These are phyloP conservation scores for Ilyonectria robusta DNA, from an alignment of 2,329 filamentous ascomycete species.

Conservation along the genomic window DNA sequence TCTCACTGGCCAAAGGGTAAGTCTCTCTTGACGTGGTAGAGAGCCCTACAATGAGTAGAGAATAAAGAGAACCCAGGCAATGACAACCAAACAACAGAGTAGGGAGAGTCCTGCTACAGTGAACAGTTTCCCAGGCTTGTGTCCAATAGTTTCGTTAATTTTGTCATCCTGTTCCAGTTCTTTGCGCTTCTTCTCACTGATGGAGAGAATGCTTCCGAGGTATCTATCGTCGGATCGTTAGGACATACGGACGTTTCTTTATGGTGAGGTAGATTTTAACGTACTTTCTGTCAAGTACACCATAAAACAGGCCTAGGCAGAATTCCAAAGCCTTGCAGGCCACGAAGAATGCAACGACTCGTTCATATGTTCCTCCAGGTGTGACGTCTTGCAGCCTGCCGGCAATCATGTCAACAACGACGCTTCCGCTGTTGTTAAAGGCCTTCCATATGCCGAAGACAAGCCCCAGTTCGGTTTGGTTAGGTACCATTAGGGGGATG, in stretches of 20 bases:
- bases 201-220: constrained; percentile 10
- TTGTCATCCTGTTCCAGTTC: not conserved
- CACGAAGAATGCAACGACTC: constrained; percentile 45
- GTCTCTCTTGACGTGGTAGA: too few relatives aligned
- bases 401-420: constrained; percentile 48
- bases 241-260: not conserved
- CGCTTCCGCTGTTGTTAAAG: constrained; percentile 47
- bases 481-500: constrained; percentile 43
- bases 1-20: too few relatives aligned
- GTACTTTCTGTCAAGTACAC: constrained; percentile 28
- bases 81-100: constrained; percentile 32
- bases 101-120: constrained; percentile 11
- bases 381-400: constrained; percentile 47
- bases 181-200: constrained; percentile 13
- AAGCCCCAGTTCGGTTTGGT: constrained; percentile 44
- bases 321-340: constrained; percentile 46
- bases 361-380: constrained; percentile 43
- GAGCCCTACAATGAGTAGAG: not conserved
- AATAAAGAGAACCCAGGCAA: constrained; percentile 44
- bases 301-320: constrained; percentile 46
- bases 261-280: not conserved
- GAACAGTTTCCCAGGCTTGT: constrained; percentile 29
- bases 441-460: constrained; percentile 48
- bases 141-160: not conserved
- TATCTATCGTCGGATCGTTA: constrained; percentile 4